Base-by-base conservation (phyloP, 140 eudicot species). In the Senecio squalidus region DNA sequence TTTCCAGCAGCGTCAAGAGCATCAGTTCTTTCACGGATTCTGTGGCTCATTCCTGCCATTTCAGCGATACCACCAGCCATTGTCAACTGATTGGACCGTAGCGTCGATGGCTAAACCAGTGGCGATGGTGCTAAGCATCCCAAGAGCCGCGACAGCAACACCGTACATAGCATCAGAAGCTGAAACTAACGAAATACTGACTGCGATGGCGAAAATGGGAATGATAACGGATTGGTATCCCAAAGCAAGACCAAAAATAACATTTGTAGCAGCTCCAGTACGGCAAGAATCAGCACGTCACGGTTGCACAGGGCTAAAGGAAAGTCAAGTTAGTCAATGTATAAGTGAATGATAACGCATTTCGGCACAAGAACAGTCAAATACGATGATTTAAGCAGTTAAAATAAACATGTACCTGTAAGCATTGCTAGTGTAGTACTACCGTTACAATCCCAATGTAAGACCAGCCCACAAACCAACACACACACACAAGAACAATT, bases 1-100 rank as follows among this genome's bases (percentile, higher is more conserved):
- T 83, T 83, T 55, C 91, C 86, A 6, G 83, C 86, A 47, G 91
- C 91, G 70, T 83, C 86, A 62, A 83, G 92, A n/a, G 92, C 92
- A 64, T 73, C 83, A 26, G 86, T 83, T 39, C 84, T 67, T 50
- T 83, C 92, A 7, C 92, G 86, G 13, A 79, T 83, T 52, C 83
- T 53, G 74, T 79, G 83, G 69, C 81, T 76, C 86, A 79, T 83
- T 1, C 92, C 86, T 4, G 92, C 92, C 86, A 79, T 83, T 65
- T 79, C 81, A 30, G 91, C 90, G 5, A 82, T 82, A 4, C 90
- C 85, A 7, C 90, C 80, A 7, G 90, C n/a, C 85, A 70, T 82
- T 82, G 75, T 83, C 86, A n/a, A 64, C 83, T 79, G 72, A 83
- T 83, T 23, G 91, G 86, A 69, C 91, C 91, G 56, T 79, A 83